phyloP scores from a whole-genome alignment of 495 filamentous ascomycete species.

The Antarctomyces pellizariae region DNA sequence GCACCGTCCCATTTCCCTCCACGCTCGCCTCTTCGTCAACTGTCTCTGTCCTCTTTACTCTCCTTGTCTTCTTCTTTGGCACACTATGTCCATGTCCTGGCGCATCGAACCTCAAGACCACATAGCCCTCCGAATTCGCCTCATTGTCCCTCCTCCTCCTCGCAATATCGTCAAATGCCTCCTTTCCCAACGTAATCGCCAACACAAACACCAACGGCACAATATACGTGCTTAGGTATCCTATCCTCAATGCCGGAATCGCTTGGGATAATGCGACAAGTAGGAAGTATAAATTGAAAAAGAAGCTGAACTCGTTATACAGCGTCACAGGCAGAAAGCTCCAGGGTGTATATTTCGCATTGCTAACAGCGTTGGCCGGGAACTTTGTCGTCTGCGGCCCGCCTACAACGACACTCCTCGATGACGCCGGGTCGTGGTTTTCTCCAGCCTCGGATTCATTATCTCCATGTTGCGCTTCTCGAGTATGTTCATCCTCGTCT shows the following conservation, averaged over 20 bases:
- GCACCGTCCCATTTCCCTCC: slow-evolving; percentile 9
- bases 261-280: slow-evolving; percentile 85
- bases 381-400: slow-evolving; percentile 27
- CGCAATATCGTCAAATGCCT: slow-evolving; percentile 83
- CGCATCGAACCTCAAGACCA: slow-evolving; percentile 44
- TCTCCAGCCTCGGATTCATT: slow-evolving; percentile 18
- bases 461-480: slow-evolving; percentile 12
- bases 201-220: slow-evolving; percentile 84
- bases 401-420: slow-evolving; percentile 26
- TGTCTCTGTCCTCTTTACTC: slow-evolving; percentile 14
- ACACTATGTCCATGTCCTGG: slow-evolving; percentile 13
- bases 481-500: slow-evolving; percentile 9
- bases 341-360: slow-evolving; percentile 94
- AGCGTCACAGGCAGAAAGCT: slow-evolving; percentile 84
- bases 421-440: slow-evolving; percentile 28
- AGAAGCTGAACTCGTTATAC: slow-evolving; percentile 98
- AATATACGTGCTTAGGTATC: slow-evolving; percentile 86
- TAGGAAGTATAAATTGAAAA: slow-evolving; percentile 98
- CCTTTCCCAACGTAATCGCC: slow-evolving; percentile 77
- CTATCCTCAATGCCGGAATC: slow-evolving; percentile 71
- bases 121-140: slow-evolving; percentile 82
- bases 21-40: slow-evolving; percentile 17
- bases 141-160: slow-evolving; percentile 70
- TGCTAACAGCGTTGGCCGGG: slow-evolving; percentile 76
- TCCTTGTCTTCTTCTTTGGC: slow-evolving; percentile 13